A percentile compares a stretch with the other conserved stretches of the same genome.
Evolutionary conservation across 2,329 filamentous ascomycete species (phyloP).

Genomic region (Penicillium polonicum): DNA sequence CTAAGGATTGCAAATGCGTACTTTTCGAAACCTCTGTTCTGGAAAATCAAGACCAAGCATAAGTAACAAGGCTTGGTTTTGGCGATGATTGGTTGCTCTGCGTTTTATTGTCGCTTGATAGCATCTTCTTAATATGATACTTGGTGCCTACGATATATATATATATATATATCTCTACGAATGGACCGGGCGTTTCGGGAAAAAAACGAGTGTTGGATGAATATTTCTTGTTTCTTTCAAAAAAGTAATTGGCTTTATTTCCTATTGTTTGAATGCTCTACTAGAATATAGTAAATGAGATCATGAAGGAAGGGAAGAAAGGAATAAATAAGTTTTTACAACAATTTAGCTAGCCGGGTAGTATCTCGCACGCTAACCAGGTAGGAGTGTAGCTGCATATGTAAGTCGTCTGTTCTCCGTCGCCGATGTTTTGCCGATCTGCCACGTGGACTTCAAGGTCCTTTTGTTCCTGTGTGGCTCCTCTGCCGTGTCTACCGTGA

Average conservation of each 20-base stretch:
- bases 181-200: too few species aligned
- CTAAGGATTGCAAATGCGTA: background rate
- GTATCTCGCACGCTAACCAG: background rate
- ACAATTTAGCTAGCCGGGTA: background rate
- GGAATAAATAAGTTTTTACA: background rate
- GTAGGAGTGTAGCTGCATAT: background rate
- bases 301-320: background rate
- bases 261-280: background rate
- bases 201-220: background rate
- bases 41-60: background rate
- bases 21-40: background rate
- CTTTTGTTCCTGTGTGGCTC: slow-evolving; percentile 3
- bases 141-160: background rate
- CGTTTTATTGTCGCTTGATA: background rate
- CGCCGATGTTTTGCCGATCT: slow-evolving; percentile 6
- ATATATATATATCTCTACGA: background rate
- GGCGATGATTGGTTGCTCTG: background rate
- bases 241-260: background rate
- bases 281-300: background rate
- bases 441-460: slow-evolving; percentile 10
- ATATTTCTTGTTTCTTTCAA: background rate
- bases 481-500: slow-evolving; percentile 9
- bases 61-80: background rate
- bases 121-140: background rate
- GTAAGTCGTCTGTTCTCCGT: background rate